Evolutionary conservation across 768 basidiomycete species (phyloP), one percentile per base, ranked within the genome.

Genomic region (Cystobasidium ongulense): DNA sequence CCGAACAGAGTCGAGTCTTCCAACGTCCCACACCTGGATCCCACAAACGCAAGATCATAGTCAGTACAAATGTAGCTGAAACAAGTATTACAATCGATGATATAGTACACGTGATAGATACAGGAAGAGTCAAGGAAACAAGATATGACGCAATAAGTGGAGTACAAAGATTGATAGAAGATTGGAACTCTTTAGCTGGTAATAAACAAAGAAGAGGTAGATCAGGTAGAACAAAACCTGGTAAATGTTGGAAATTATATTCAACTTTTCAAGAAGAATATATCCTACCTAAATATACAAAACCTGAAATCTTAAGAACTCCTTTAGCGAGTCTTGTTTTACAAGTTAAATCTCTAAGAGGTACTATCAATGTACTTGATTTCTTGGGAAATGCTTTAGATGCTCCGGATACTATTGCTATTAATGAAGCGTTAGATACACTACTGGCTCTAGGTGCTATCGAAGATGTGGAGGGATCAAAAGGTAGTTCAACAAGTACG

Each of bases 31-130:
- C 84, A 83, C 57, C 83, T 41, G 79, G 81, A 0, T 50, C 46
- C 21, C 46, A n/a, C 46, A 77, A 75, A 63, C 88, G 92, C 85
- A 95, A 95, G 80, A 86, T 95, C 33, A 88, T 96, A 53, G 90
- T 87, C 0, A 86, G 92, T 0, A 96, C 94, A 1, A 96, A 96
- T 78, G 90, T 97, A 35, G 91, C 91, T 5, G 91, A 93, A 85
- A 90, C 88, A 72, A 67, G 84, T 79, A 64, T 76, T 33, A 77
- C 80, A 36, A 92, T 96, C 71, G 89, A 93, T 77, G 91, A 95
- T 76, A 91, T 96, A 29, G 91, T 95, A 11, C 93, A 91, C 78
- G 94, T 98, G 35, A 87, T 97, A 53, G 95, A 98, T 78, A 86
- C 90, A 0, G 94, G 86, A 21, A 88, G 89, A 78, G 85, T 92